Evolutionary conservation across 768 basidiomycete genomes (phyloP).

Genomic region (Phaeotremella fagi): DNA sequence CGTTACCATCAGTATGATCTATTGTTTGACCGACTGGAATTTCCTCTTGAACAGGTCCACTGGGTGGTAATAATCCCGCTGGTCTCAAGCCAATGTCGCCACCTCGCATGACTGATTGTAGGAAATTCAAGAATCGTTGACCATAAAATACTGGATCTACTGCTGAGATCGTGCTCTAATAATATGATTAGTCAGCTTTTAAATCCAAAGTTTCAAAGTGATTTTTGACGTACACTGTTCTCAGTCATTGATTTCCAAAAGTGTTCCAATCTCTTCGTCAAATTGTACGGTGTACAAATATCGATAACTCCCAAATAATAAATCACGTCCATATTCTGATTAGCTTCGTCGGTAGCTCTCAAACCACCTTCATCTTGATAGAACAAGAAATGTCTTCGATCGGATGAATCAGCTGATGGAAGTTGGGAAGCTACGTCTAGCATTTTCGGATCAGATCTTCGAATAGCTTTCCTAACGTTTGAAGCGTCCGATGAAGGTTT

Average conservation of each 20-base stretch:
- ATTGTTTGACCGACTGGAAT: not conserved
- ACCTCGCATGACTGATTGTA: conserved; percentile 47
- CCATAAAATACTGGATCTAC: conserved; percentile 83
- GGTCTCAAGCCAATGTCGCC: conserved; percentile 36
- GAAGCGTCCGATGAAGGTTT: conserved; percentile 69
- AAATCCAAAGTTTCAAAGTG: not conserved
- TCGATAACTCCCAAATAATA: conserved; percentile 97
- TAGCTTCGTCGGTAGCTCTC: conserved; percentile 79
- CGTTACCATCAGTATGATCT: not conserved
- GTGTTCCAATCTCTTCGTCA: conserved; percentile 74
- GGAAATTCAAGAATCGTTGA: conserved; percentile 63
- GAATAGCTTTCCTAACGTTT: conserved; percentile 79
- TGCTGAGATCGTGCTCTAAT: conserved; percentile 88
- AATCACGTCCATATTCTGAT: conserved; percentile 67
- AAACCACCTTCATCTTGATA: conserved; percentile 96
- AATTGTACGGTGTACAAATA: conserved; percentile 83
- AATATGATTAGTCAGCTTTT: conserved; percentile 1
- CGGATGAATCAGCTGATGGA: conserved; percentile 60
- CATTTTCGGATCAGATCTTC: conserved; percentile 70
- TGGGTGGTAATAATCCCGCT: conserved; percentile 9
- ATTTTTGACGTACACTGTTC: conserved; percentile 66
- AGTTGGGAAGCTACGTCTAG: conserved; percentile 57
- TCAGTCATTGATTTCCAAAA: conserved; percentile 85
- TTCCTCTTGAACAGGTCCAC: not conserved
- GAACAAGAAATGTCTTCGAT: conserved; percentile 72